phyloP scores from a whole-genome alignment of 2,329 filamentous ascomycete genomes.

The Cercospora citrullina region DNA sequence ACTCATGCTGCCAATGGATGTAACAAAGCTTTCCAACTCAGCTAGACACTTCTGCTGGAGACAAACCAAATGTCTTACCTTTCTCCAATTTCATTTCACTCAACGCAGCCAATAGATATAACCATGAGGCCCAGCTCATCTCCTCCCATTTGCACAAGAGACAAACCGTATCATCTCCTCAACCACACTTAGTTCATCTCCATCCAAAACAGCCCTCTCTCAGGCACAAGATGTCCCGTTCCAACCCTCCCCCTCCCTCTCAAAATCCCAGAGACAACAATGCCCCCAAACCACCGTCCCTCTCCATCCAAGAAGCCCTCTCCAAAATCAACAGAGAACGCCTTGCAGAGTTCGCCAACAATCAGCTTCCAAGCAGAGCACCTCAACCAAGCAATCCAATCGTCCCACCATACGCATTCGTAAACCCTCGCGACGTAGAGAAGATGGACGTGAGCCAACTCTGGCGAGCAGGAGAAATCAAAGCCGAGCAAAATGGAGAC shows the following conservation, averaged over 20 bases:
- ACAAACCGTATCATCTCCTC: not conserved
- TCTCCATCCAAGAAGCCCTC: not conserved
- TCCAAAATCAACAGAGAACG: not conserved
- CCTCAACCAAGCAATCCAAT: too few relatives aligned
- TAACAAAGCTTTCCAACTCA: not conserved
- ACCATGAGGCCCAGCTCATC: not conserved
- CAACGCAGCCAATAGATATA: not conserved
- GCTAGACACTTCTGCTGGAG: not conserved
- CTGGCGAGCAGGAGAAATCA: not conserved
- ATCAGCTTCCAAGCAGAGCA: not conserved
- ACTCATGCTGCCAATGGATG: not conserved
- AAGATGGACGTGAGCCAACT: not conserved
- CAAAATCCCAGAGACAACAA: not conserved
- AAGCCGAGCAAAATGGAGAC: not conserved
- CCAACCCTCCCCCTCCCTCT: not conserved
- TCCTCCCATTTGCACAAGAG: not conserved
- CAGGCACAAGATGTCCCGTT: not conserved
- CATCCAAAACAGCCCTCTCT: not conserved
- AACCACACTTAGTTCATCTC: too few relatives aligned
- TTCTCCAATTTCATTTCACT: not conserved
- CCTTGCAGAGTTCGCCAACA: not conserved
- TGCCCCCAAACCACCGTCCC: not conserved
- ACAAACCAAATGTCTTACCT: too few relatives aligned
- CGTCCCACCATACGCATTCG: not conserved
- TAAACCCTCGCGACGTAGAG: not conserved